Conservation (phyloP, 768 basidiomycete genomes). For the Rhizopogon sp. region DNA sequence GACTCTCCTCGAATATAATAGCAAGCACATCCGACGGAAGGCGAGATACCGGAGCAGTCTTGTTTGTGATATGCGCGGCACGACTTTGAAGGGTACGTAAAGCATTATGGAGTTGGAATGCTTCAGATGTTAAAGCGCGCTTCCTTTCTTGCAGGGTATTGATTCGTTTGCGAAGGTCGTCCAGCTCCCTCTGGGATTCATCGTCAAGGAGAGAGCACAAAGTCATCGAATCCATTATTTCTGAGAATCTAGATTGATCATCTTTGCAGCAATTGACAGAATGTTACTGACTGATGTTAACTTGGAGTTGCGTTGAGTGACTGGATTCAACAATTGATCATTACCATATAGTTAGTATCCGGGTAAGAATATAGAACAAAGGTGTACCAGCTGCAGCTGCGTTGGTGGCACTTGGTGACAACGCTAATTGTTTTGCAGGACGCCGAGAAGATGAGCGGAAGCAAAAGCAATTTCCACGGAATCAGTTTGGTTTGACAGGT, state of each 20-base stretch:
- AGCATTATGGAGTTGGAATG: slow-evolving; percentile 20
- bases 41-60: slow-evolving; percentile 23
- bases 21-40: slow-evolving; percentile 28
- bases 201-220: slow-evolving; percentile 11
- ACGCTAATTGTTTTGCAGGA: no score
- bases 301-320: background rate
- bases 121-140: slow-evolving; percentile 16
- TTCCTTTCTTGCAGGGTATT: slow-evolving; percentile 16
- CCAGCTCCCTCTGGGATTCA: slow-evolving; percentile 21
- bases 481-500: background rate
- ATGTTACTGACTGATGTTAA: background rate
- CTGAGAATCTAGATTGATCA: background rate
- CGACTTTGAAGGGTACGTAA: slow-evolving; percentile 26
- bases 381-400: no score
- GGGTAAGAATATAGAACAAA: background rate
- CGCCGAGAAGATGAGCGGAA: background rate
- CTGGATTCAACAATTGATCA: background rate
- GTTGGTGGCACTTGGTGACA: background rate
- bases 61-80: slow-evolving; percentile 26
- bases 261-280: background rate
- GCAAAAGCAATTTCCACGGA: background rate
- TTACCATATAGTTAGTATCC: background rate
- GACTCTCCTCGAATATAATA: slow-evolving; percentile 28
- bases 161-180: slow-evolving; percentile 17
- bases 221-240: slow-evolving; percentile 12